Percentiles rank a stretch among this genome's conserved stretches.
Conservation (phyloP, 345 rosid genomes). For the Balakata baccata region DNA sequence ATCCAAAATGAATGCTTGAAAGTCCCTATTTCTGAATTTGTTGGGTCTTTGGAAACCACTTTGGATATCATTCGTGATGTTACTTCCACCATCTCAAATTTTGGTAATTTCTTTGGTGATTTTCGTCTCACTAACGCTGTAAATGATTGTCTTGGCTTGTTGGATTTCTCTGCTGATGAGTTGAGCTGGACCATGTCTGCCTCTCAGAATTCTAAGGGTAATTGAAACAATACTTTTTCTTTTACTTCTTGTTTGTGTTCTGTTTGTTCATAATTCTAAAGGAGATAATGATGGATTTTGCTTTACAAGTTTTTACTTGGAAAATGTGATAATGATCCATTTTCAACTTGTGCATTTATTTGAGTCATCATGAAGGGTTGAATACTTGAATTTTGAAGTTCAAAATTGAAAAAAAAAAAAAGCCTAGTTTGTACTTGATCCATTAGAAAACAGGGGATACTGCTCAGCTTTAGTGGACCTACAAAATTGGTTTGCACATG, state of each 20-base stretch:
- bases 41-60: constrained; percentile 36
- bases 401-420: not conserved
- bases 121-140: constrained; percentile 36
- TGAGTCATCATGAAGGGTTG: not conserved
- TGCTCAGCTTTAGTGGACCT: too few relatives aligned
- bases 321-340: not conserved
- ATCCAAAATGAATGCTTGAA: constrained; percentile 33
- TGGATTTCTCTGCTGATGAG: constrained; percentile 55
- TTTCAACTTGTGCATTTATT: not conserved
- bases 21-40: constrained; percentile 42
- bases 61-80: constrained; percentile 37
- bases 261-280: not conserved
- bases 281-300: not conserved
- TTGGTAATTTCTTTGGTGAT: constrained; percentile 37
- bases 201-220: constrained; percentile 52
- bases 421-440: not conserved
- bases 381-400: not conserved
- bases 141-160: constrained; percentile 62
- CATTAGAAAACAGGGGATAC: not conserved
- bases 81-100: constrained; percentile 31
- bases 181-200: constrained; percentile 58
- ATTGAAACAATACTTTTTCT: not conserved
- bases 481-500: too few relatives aligned
- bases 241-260: not conserved
- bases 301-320: not conserved